A percentile compares a stretch with the other conserved stretches of the same genome.
Conservation (phyloP, 768 basidiomycete genomes). For the Mycena rosella region DNA sequence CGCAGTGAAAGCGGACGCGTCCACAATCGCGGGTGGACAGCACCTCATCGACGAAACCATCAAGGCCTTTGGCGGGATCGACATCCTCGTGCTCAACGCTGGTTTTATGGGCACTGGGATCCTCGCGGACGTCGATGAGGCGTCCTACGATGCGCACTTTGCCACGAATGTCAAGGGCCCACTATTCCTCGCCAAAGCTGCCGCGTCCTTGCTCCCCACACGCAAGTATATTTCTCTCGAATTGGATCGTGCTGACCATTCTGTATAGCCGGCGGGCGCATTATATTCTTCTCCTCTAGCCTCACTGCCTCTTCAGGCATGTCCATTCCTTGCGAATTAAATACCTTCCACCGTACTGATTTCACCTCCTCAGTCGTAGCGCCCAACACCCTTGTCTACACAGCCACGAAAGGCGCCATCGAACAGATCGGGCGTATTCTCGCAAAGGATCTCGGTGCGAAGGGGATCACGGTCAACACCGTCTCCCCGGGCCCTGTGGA, state of each 20-base stretch:
- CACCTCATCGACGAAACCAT: conserved; percentile 62
- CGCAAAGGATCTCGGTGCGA: conserved; percentile 66
- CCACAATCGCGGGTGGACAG: conserved; percentile 61
- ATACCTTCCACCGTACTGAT: not conserved
- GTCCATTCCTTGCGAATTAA: not conserved
- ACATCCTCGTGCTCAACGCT: conserved; percentile 72
- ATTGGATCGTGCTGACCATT: not conserved
- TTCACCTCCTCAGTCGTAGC: conserved; percentile 51
- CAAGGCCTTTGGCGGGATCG: conserved; percentile 63
- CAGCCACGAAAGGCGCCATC: conserved; percentile 49
- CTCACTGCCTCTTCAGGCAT: conserved; percentile 58
- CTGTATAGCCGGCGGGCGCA: conserved; percentile 60
- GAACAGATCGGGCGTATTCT: conserved; percentile 71
- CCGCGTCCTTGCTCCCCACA: conserved; percentile 54
- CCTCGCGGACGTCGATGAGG: conserved; percentile 65
- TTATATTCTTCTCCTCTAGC: conserved; percentile 70
- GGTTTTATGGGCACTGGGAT: conserved; percentile 66
- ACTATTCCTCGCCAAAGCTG: conserved; percentile 65
- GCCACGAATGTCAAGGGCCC: conserved; percentile 72
- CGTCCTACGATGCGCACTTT: conserved; percentile 64
- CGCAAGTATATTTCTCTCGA: conserved; percentile 48
- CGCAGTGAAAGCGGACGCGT: conserved; percentile 65
- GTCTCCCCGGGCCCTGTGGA: conserved; percentile 69
- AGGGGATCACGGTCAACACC: conserved; percentile 70
- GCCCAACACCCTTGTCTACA: conserved; percentile 63